Evolutionary conservation across 2,329 filamentous ascomycete genomes (phyloP).

Genomic region (Alternaria sp.): DNA sequence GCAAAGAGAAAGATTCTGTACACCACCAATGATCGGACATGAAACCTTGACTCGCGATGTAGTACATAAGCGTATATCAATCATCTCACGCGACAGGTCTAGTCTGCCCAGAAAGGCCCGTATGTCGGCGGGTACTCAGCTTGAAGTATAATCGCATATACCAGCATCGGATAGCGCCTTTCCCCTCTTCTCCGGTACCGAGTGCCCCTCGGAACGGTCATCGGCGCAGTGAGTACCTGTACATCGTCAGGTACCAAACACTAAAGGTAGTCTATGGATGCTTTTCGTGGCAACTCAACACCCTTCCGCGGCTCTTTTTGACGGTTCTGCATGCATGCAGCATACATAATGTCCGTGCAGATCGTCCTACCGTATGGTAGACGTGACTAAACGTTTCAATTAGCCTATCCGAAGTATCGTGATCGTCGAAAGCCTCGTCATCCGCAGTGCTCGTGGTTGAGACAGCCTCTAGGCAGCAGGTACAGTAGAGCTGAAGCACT

Average conservation of each 20-base stretch:
- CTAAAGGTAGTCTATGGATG: constrained; percentile 10
- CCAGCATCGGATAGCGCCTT: background rate
- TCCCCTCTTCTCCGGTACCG: background rate
- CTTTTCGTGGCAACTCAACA: constrained; percentile 10
- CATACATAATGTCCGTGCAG: background rate
- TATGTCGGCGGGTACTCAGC: background rate
- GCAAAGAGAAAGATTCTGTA: background rate
- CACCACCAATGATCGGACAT: constrained; percentile 2
- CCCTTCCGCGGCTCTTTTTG: constrained; percentile 1
- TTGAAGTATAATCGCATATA: background rate
- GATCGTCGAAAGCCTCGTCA: constrained; percentile 7
- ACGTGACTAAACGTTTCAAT: background rate
- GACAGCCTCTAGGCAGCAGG: constrained; percentile 31
- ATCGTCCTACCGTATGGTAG: background rate
- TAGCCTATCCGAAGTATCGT: constrained; percentile 5
- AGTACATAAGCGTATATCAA: constrained; percentile 3
- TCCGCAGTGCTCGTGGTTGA: constrained; percentile 17
- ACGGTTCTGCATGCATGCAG: constrained; percentile 3
- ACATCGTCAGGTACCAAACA: constrained; percentile 11
- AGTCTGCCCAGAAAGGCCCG: background rate
- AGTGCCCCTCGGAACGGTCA: constrained; percentile 1
- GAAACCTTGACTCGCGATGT: background rate
- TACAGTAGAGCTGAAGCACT: constrained; percentile 8
- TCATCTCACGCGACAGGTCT: constrained; percentile 3
- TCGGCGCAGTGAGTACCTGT: background rate